These are phyloP conservation scores for Parathielavia appendiculata DNA, from an alignment of 495 filamentous ascomycete genomes.

Conservation along the genomic window DNA sequence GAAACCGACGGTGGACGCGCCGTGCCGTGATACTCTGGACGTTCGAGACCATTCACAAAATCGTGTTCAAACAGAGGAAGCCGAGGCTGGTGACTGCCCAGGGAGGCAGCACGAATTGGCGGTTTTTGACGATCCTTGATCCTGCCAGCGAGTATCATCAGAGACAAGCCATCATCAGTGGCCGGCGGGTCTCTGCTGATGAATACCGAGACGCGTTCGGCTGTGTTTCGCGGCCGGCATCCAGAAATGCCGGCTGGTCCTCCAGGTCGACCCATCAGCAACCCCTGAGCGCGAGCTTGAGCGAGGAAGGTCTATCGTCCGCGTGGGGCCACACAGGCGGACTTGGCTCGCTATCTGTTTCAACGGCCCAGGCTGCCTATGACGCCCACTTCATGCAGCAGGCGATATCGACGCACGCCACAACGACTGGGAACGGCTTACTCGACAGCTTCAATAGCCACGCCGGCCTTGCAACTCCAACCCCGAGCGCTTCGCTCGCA, in stretches of 20 bases:
- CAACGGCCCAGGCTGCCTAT: constrained; percentile 17
- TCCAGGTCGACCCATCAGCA: constrained; percentile 41
- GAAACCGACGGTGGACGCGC: constrained; percentile 35
- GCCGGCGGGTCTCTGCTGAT: constrained; percentile 9
- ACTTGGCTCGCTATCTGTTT: constrained; percentile 13
- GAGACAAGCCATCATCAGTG: constrained; percentile 36
- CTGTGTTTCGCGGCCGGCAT: constrained; percentile 16
- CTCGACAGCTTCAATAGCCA: constrained; percentile 22
- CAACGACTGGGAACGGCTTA: constrained; percentile 9
- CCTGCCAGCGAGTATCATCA: constrained; percentile 44
- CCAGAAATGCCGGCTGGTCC: constrained; percentile 40
- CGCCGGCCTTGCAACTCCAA: constrained; percentile 30
- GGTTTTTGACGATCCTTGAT: constrained; percentile 45
- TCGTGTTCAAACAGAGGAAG: constrained; percentile 11
- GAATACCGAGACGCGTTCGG: neutral
- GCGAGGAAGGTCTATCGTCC: constrained; percentile 41
- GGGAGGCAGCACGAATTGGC: constrained; percentile 37
- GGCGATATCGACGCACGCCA: neutral
- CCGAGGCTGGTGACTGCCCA: constrained; percentile 27
- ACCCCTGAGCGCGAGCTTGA: constrained; percentile 40
- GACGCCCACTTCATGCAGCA: constrained; percentile 17
- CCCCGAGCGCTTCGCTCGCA: constrained; percentile 28
- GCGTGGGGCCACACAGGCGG: constrained; percentile 31
- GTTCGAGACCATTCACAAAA: constrained; percentile 41
- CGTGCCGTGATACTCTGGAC: constrained; percentile 46